Evolutionary conservation across 257 asterid genomes (phyloP).

Genomic region (Ophiorrhiza pumila): DNA sequence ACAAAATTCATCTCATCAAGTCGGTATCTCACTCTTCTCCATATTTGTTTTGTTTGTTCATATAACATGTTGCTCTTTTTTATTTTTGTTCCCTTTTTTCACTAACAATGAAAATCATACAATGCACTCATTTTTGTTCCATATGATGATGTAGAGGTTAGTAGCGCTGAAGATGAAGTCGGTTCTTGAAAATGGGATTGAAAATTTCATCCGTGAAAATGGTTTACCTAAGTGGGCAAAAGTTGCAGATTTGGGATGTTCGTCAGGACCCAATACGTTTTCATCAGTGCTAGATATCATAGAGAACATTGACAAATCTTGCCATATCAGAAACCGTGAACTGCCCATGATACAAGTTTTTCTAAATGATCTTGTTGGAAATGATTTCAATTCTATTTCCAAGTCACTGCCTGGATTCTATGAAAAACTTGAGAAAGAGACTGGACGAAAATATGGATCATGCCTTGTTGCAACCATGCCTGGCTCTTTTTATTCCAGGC

Average conservation of each 20-base stretch:
- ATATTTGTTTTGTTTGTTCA: too few relatives aligned
- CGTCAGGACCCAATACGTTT: slow-evolving; percentile 13
- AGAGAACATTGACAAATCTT: background rate
- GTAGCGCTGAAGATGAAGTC: background rate
- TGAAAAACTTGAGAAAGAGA: background rate
- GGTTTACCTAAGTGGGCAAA: background rate
- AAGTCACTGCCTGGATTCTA: background rate
- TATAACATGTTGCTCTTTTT: background rate
- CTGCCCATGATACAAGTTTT: slow-evolving; percentile 1
- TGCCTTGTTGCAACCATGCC: background rate
- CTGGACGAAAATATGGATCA: background rate
- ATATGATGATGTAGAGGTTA: background rate
- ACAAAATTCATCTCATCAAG: slow-evolving; percentile 4
- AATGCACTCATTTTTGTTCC: too few relatives aligned
- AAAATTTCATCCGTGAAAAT: background rate
- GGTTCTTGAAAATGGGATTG: slow-evolving; percentile 1
- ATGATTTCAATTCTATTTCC: background rate
- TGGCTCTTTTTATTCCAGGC: slow-evolving; percentile 7
- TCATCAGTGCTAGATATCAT: background rate
- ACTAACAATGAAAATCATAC: too few relatives aligned
- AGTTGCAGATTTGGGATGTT: slow-evolving; percentile 12
- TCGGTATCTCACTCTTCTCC: background rate
- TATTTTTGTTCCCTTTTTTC: too few relatives aligned
- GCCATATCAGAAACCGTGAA: background rate
- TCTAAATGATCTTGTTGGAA: background rate